Evolutionary conservation across 306 rosid species (phyloP).

Genomic region (Trifolium subterraneum): DNA sequence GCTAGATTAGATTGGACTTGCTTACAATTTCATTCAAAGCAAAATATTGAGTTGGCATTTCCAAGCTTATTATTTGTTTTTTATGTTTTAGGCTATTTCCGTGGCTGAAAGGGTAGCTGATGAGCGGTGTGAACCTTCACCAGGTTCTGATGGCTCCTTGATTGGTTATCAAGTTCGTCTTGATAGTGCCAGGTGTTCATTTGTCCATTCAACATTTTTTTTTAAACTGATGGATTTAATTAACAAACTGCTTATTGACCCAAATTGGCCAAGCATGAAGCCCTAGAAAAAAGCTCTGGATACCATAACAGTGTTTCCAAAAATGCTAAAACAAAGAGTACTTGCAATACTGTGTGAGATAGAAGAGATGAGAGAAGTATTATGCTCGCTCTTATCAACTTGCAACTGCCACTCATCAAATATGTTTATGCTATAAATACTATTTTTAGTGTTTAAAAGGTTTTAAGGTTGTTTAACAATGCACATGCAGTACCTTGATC

Average conservation of each 20-base stretch:
- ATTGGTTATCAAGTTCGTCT: slow-evolving; percentile 99
- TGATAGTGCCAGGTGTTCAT: slow-evolving; percentile 83
- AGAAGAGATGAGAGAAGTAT: slow-evolving; percentile 6
- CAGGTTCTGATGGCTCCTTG: slow-evolving; percentile 89
- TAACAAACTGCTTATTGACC: slow-evolving; percentile 8
- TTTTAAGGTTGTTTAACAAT: slow-evolving; percentile 32
- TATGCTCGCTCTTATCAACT: background rate
- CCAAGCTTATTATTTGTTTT: slow-evolving; percentile 7
- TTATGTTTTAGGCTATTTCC: slow-evolving; percentile 76
- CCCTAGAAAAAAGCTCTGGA: slow-evolving; percentile 2
- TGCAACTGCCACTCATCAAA: slow-evolving; percentile 11
- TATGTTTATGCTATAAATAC: background rate
- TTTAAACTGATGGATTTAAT: background rate
- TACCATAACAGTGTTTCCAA: background rate
- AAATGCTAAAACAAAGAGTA: background rate
- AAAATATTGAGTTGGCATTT: slow-evolving; percentile 2
- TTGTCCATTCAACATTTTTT: slow-evolving; percentile 32
- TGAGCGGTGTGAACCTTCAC: slow-evolving; percentile 90
- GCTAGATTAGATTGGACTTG: slow-evolving; percentile 34
- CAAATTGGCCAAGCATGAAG: background rate
- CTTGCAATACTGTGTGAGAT: background rate
- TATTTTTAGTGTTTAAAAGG: slow-evolving; percentile 16
- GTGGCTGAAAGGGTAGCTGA: slow-evolving; percentile 98
- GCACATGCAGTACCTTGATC: slow-evolving; percentile 21
- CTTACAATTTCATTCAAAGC: background rate